Evolutionary conservation across 371 early-diverging fungal species (phyloP), one percentile per base, ranked within the genome.

Genomic region (Mortierella polycephala): DNA sequence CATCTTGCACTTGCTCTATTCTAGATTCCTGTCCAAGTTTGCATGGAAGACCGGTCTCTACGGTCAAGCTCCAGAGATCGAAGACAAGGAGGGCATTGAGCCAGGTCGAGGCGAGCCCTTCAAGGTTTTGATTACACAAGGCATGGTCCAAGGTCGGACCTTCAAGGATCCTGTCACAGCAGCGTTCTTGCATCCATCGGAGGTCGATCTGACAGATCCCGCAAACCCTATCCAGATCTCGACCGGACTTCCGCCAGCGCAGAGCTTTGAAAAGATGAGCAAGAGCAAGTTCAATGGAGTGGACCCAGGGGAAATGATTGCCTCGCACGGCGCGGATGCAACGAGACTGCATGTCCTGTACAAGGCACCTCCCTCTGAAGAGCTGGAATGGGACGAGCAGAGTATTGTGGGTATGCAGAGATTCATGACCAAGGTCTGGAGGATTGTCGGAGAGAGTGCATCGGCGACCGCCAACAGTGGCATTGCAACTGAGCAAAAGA

Each of bases 231-330:
- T 83, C 41, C 87, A 93, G 18, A 85, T 82, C 41, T 84, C 83
- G 16, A 92, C 94, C 7, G 93, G 93, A 39, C 72, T 86, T 66
- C 52, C 71, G 18, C 90, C 95, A 0, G 65, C 77, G 2, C 82
- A 90, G 16, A 86, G 92, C 13, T 96, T 86, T 79, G 97, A 98
- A 74, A 98, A 98, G 71, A 98, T 98, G 98, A 93, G 94, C 70
- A 98, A 97, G 82, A 94, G 95, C 56, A 98, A 98, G 85, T 92
- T 90, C 81, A 98, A 98, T 71, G 98, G 98, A 23, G 92, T 96
- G 2, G 94, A 96, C 74, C 98, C 98, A 0, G 84, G 84, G 56
- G 92, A 84, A 21, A 89, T 94, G 18, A 86, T 96, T 11, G 66
- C 76, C 0, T 75, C 82, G 13, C 89, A 93, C 73, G 98, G 97